These are phyloP conservation scores for Bocquillonia castaneifolia DNA, from an alignment of 441 rosid genomes.

Conservation along the genomic window DNA sequence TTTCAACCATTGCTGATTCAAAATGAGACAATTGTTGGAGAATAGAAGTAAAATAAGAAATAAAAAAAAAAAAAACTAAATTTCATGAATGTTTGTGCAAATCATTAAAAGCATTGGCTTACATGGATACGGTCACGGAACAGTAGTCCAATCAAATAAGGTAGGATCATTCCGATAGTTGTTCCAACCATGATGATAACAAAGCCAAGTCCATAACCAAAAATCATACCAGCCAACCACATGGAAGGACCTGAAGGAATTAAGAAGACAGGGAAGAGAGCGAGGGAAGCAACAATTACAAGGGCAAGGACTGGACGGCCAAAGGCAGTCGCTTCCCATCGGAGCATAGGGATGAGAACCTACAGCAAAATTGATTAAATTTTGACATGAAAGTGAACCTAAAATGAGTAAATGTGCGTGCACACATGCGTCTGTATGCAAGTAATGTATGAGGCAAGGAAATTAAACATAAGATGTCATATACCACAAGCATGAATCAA, in stretches of 20 bases:
- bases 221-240: slow-evolving; percentile 99
- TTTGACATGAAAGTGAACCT: too few relatives aligned
- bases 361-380: slow-evolving; percentile 25
- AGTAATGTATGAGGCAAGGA: too few relatives aligned
- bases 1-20: slow-evolving; percentile 79
- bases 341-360: slow-evolving; percentile 80
- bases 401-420: too few relatives aligned
- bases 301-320: slow-evolving; percentile 90
- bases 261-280: slow-evolving; percentile 82
- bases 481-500: too few relatives aligned
- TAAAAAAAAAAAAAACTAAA: too few relatives aligned
- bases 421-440: too few relatives aligned
- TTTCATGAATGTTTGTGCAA: background rate
- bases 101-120: slow-evolving; percentile 25
- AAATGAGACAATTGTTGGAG: slow-evolving; percentile 13
- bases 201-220: slow-evolving; percentile 88
- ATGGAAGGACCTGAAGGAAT: slow-evolving; percentile 99
- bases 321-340: slow-evolving; percentile 98
- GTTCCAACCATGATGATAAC: slow-evolving; percentile 93
- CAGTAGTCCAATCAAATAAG: slow-evolving; percentile 68
- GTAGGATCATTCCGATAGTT: slow-evolving; percentile 86
- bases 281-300: slow-evolving; percentile 78
- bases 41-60: background rate
- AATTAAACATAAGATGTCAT: too few relatives aligned
- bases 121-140: slow-evolving; percentile 90